Base-by-base conservation (phyloP, 2,329 filamentous ascomycete species). In the Raffaelea deltoideospora region DNA sequence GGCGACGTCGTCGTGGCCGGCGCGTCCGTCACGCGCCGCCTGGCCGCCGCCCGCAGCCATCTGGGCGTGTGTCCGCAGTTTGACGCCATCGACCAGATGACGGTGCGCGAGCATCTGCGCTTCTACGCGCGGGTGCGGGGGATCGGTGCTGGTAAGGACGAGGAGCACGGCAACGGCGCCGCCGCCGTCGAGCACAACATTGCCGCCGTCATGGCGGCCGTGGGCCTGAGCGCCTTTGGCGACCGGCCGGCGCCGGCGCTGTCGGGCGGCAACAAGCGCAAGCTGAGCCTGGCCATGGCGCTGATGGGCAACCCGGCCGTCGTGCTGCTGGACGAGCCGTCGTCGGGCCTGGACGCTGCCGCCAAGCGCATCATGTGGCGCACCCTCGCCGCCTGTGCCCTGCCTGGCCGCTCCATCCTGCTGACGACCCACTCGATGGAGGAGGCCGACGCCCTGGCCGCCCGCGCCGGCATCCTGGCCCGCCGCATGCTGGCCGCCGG, bases 341-440 rank as follows among this genome's bases (percentile, higher is more conserved):
- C 74, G 1, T 86, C 79, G 0, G 86, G 87, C 1, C 81, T 95
- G 61, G 88, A 96, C 48, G 86, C 87, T 0, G 85, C 84, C 0
- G 79, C 84, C 0, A 95, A 95, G 56, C 72, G 88, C 30, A 71
- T 92, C 45, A 93, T 96, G 82, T 95, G 88, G 88, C 74, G 74
- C 39, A 93, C 86, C 0, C 65, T 95, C 1, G 72, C 73, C 4
- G 69, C 75, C 2, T 76, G 87, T 4, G 76, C 79, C 0, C 70
- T 75, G 0, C n/a, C n/a, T n/a, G 85, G 85, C 0, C 72, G 87
- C n/a, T 82, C 79, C 0, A 72, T 95, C 14, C 65, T 96, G 2
- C 68, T 96, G 15, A 95, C 88, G 0, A 95, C 88, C 0, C 88
- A 96, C 55, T 83, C 75, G 34, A 94, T 95, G 86, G 87, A 95